Evolutionary conservation across 202 grass and related monocot species (phyloP), one percentile per base, ranked within the genome.

Genomic region (Brachypodium distachyon): DNA sequence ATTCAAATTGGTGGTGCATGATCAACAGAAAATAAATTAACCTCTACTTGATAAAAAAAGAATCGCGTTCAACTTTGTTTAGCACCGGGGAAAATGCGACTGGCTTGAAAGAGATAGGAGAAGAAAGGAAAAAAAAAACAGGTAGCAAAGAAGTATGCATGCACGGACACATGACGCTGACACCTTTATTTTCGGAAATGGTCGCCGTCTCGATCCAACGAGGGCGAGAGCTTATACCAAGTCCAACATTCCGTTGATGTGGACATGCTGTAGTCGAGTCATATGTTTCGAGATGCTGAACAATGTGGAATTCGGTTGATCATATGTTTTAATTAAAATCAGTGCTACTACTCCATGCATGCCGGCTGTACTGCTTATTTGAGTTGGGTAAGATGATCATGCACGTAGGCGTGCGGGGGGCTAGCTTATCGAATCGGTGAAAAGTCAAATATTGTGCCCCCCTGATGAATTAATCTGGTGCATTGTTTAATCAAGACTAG

Each of bases 201-300:
- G 70, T 75, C 53, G 27, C 43, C 52, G 46, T 74, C 68, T 68
- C 42, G 32, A 49, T 68, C 43, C 31, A 32, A 53, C 19, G 9
- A 78, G n/a, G n/a, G n/a, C n/a, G n/a, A n/a, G n/a, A n/a, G 27
- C 51, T 67, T 72, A 78, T 79, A 59, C 43, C 55, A 23, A 58
- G 80, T 83, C 80, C 62, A 69, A 87, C 47, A 74, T 44, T 47
- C 80, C 22, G 8, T 25, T 70, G 74, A 83, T 53, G 80, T 46
- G 28, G 60, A 87, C 44, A 61, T 27, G 33, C 18, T 50, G 4
- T 7, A 50, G 34, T 69, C 80, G 27, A 73, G 59, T 77, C 67
- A 80, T 48, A 36, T 23, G 32, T 59, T 87, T 78, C 57, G 1
- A 73, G 67, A 78, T 36, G 59, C 57, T 73, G 9, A 41, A 67